Conservation (phyloP, 257 asterid species). For the Solanum virginianum region DNA sequence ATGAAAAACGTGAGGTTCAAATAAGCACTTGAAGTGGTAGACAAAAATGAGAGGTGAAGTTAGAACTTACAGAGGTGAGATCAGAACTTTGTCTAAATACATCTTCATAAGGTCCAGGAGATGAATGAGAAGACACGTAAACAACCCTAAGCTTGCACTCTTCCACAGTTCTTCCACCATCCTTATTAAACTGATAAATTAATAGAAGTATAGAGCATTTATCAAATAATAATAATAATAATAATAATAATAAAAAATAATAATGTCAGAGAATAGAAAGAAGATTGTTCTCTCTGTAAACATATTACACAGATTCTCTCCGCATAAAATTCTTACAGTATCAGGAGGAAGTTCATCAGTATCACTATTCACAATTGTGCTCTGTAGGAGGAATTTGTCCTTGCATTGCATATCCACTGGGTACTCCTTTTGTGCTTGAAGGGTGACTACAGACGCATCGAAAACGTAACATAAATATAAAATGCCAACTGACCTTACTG, state of each 20-base stretch:
- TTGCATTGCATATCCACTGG: conserved; percentile 75
- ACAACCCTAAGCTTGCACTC: conserved; percentile 71
- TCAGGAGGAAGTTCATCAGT: conserved; percentile 55
- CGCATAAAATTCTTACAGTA: conserved; percentile 29
- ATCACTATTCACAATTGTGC: conserved; percentile 39
- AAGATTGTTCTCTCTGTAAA: not conserved
- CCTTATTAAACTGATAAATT: conserved; percentile 54
- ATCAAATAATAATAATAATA: not conserved
- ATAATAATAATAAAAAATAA: not conserved
- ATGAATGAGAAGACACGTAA: conserved; percentile 27
- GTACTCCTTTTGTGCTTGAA: conserved; percentile 68
- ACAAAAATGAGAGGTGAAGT: not conserved
- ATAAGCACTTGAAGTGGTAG: not conserved
- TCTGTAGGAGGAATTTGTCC: conserved; percentile 73
- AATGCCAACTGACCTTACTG: not conserved
- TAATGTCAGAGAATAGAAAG: not conserved
- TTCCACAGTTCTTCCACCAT: conserved; percentile 37
- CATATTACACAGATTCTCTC: not conserved
- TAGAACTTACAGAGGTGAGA: conserved; percentile 22
- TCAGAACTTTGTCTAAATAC: conserved; percentile 13
- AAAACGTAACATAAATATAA: not conserved
- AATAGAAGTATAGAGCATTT: not conserved
- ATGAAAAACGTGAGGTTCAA: not conserved
- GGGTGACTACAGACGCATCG: conserved; percentile 43
- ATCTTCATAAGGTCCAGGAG: conserved; percentile 20